Evolutionary conservation across 2,329 filamentous ascomycete genomes (phyloP).

Genomic region (Orbilia brochopaga): DNA sequence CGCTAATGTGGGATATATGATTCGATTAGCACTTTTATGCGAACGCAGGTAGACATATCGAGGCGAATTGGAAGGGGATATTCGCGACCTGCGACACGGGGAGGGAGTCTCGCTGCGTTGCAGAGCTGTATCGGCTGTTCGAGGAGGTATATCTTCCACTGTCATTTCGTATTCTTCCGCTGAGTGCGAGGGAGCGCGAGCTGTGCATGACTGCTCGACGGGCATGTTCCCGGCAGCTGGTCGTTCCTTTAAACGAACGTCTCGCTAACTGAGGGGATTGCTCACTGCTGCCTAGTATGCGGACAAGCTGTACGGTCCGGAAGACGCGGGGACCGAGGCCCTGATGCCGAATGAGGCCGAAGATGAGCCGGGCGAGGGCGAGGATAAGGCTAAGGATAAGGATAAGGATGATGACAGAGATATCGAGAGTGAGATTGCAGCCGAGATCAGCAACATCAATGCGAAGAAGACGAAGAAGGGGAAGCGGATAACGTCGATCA

Average conservation of each 20-base stretch:
- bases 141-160: conserved; percentile 52
- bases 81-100: conserved; percentile 55
- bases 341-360: conserved; percentile 56
- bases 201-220: too few species aligned
- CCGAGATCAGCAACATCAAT: conserved; percentile 72
- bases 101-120: conserved; percentile 53
- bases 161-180: conserved; percentile 4
- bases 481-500: conserved; percentile 64
- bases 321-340: conserved; percentile 56
- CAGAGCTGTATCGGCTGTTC: conserved; percentile 53
- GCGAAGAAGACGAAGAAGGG: conserved; percentile 60
- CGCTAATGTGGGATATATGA: too few species aligned
- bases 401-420: too few species aligned
- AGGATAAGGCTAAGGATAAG: too few species aligned
- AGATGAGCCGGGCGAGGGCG: conserved; percentile 55
- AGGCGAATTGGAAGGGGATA: conserved; percentile 53
- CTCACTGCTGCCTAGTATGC: conserved; percentile 51
- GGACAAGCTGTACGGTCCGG: conserved; percentile 50
- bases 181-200: too few species aligned
- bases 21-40: conserved; percentile 42
- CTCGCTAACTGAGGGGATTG: too few species aligned
- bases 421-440: conserved; percentile 74
- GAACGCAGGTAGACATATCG: conserved; percentile 50
- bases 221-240: too few species aligned
- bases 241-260: conserved; percentile 8